Evolutionary conservation across 352 stramenopile species (phyloP), one percentile per base, ranked within the genome.

Genomic region (Elongisporangium undulatum): DNA sequence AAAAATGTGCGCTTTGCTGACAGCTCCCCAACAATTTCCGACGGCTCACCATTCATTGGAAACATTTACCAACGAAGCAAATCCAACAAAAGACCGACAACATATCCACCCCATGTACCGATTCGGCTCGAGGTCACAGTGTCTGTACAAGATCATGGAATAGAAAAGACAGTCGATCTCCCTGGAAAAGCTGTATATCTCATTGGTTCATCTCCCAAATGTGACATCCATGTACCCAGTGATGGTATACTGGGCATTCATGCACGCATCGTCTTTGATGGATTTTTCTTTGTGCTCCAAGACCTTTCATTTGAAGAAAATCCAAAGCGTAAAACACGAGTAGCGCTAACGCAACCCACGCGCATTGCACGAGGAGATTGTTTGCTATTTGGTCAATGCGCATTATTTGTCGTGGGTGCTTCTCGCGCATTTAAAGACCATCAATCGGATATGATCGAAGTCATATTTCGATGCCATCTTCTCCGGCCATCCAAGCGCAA

Each of bases 221-320:
- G 82, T 20, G 79, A 92, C 45, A 69, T 90, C 10, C 66, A 78
- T 5, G 66, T 87, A 9, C 56, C 71, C 0, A 71, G 70, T 8
- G 72, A 75, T 13, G 77, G 71, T 12, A 67, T 92, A 8, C 73
- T 74, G 50, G 64, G 60, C 4, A 73, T 90, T 2, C 82, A 92
- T 59, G 72, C 82, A 26, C 69, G 79, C 21, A 89, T 92, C 52
- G 49, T 63, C 0, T 89, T 90, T 50, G 79, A 92, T 26, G 79
- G 79, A 2, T 62, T 63, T 17, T 85, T 79, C n/a, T 91, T 87
- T 55, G 60, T 91, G 48, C 62, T 91, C 8, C 74, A 91, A 56
- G 82, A 91, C 24, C 61, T 91, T 17, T 89, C 79, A 7, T 90
- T 91, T 56, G 77, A 91, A 49, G 69, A 73, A 1, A 84, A 88